A percentile compares a stretch with the other conserved stretches of the same genome.
Conservation (phyloP, 108 stramenopile species). For the Pseudonitzschia pungens region DNA sequence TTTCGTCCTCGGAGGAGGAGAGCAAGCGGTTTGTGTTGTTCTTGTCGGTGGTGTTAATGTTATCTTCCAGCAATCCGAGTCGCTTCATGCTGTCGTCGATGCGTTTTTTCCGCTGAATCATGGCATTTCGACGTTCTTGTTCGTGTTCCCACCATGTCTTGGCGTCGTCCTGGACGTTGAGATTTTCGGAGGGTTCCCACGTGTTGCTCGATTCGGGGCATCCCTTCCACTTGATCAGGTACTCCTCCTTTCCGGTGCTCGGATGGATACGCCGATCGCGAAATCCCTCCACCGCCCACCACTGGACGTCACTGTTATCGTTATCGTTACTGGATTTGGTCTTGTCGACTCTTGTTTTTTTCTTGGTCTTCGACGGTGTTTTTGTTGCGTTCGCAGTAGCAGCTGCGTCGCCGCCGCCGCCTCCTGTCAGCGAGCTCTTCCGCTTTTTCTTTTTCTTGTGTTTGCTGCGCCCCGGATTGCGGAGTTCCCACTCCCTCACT, state of each 20-base stretch:
- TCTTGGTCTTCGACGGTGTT: not conserved
- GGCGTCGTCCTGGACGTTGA: conserved; percentile 47
- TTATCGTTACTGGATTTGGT: not conserved
- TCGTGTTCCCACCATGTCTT: conserved; percentile 10
- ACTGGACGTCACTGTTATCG: not conserved
- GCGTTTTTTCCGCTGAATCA: not conserved
- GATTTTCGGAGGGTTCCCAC: conserved; percentile 63
- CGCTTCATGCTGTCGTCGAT: not conserved
- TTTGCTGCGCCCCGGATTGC: not conserved
- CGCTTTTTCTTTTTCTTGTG: not conserved
- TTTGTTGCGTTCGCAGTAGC: no score
- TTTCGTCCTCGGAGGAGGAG: conserved; percentile 4
- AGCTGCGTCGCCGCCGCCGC: no score
- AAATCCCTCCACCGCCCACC: conserved; percentile 9
- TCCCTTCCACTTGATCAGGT: conserved; percentile 63
- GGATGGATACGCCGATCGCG: not conserved
- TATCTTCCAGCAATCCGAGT: not conserved
- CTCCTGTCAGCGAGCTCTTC: not conserved
- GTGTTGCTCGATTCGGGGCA: conserved; percentile 53
- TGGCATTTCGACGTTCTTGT: not conserved
- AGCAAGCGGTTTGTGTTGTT: not conserved
- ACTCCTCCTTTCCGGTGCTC: conserved; percentile 32
- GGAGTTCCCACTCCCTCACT: not conserved
- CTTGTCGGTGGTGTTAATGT: no score
- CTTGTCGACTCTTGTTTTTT: not conserved